Conservation (phyloP, 2,329 filamentous ascomycete species). For the Phyllosticta citriasiana region DNA sequence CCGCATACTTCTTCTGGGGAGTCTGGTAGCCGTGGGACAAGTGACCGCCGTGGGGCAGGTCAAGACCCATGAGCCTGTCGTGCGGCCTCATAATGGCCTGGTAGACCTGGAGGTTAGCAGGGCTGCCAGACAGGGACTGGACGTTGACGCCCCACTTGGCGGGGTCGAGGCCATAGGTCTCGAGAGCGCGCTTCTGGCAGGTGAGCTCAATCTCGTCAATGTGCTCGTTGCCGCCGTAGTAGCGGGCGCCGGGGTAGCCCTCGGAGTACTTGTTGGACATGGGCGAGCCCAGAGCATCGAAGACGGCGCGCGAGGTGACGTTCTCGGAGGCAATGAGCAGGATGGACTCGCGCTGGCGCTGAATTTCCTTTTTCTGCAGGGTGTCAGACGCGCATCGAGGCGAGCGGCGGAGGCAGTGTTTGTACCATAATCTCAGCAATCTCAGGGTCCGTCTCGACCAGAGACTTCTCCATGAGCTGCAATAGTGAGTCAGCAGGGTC, state of each 20-base stretch:
- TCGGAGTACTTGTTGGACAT: constrained; percentile 93
- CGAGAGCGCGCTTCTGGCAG: constrained; percentile 81
- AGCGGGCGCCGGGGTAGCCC: constrained; percentile 89
- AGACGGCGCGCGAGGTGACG: constrained; percentile 29
- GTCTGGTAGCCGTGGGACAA: constrained; percentile 97
- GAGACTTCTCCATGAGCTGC: constrained; percentile 91
- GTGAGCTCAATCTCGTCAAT: constrained; percentile 84
- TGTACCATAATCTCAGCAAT: constrained; percentile 91
- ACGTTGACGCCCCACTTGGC: constrained; percentile 97
- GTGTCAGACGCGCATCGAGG: constrained; percentile 11
- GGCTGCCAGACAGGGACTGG: constrained; percentile 74
- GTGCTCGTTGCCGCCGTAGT: constrained; percentile 94
- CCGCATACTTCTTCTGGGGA: constrained; percentile 68
- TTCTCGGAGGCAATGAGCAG: constrained; percentile 43
- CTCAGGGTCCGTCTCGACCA: constrained; percentile 85
- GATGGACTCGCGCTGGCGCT: constrained; percentile 97
- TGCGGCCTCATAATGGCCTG: constrained; percentile 94
- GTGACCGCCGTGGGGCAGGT: constrained; percentile 89
- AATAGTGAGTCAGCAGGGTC: constrained; percentile 26
- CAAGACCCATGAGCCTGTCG: constrained; percentile 92
- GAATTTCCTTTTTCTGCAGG: constrained; percentile 72
- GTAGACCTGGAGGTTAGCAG: constrained; percentile 96
- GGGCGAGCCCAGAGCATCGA: constrained; percentile 41
- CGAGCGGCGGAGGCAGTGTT: background rate
- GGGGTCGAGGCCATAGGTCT: constrained; percentile 73